Evolutionary conservation across 768 basidiomycete genomes (phyloP).

Genomic region (Agrocybe praecox): DNA sequence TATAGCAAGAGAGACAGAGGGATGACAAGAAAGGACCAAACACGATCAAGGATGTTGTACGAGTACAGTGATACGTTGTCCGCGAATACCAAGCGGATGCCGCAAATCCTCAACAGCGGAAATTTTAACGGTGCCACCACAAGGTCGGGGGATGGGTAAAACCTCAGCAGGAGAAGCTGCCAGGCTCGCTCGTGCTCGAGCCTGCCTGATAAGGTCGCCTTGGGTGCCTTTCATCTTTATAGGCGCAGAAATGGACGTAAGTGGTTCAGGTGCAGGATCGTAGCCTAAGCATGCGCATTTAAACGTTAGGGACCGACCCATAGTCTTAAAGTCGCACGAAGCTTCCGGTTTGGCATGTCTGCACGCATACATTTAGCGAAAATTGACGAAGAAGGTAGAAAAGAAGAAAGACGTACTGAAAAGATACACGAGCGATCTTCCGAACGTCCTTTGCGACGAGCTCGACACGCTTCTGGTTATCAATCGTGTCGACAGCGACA

Average conservation of each 20-base stretch:
- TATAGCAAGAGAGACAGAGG: no score
- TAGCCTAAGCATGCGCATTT: constrained; percentile 14
- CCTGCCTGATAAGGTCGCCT: constrained; percentile 14
- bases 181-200: background rate
- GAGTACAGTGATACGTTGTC: constrained; percentile 26
- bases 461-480: constrained; percentile 22
- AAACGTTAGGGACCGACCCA: constrained; percentile 3
- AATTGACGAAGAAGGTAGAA: background rate
- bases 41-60: constrained; percentile 17
- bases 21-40: no score
- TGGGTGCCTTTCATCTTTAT: constrained; percentile 5
- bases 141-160: constrained; percentile 3
- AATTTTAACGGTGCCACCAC: constrained; percentile 25
- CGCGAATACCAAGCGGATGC: constrained; percentile 26
- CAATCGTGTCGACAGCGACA: constrained; percentile 22
- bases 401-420: constrained; percentile 23
- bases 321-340: constrained; percentile 5
- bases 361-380: background rate
- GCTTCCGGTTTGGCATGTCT: constrained; percentile 1
- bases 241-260: background rate
- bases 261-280: background rate
- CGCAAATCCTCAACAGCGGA: constrained; percentile 23
- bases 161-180: background rate
- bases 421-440: constrained; percentile 28
- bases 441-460: constrained; percentile 29